phyloP scores from a whole-genome alignment of 106 monocot genomes.

The Acorus calamus region DNA sequence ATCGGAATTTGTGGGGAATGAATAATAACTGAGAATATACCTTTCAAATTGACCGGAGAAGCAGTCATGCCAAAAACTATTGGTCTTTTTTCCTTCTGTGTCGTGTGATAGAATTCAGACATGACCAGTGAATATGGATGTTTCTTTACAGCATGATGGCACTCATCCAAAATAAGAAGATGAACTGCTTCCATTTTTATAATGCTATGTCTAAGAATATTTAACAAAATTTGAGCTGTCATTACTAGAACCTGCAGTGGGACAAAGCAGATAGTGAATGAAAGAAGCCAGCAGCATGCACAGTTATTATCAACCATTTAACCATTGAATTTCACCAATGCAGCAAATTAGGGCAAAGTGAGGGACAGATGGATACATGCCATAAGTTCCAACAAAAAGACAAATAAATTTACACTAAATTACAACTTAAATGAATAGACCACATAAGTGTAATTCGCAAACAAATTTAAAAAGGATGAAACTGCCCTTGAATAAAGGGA shows the following conservation, averaged over 20 bases:
- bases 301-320: too few species aligned
- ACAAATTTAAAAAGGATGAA: too few species aligned
- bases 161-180: conserved; percentile 97
- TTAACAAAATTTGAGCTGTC: conserved; percentile 99
- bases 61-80: conserved; percentile 98
- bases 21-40: conserved; percentile 21
- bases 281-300: not conserved
- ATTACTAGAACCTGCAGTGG: conserved; percentile 88
- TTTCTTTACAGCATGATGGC: conserved; percentile 99
- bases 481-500: too few species aligned
- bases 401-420: too few species aligned
- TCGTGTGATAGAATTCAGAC: conserved; percentile 99
- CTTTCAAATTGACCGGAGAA: conserved; percentile 97
- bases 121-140: conserved; percentile 99
- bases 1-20: not conserved
- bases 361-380: too few species aligned
- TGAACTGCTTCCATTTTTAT: conserved; percentile 93
- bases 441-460: too few species aligned
- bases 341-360: too few species aligned
- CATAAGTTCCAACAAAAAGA: too few species aligned
- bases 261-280: conserved; percentile 3
- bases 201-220: conserved; percentile 98
- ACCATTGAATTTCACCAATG: too few species aligned
- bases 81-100: conserved; percentile 87
- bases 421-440: too few species aligned